Base-by-base conservation (phyloP, 164 flowering plant species). In the Kalanchoe fedtschenkoi region DNA sequence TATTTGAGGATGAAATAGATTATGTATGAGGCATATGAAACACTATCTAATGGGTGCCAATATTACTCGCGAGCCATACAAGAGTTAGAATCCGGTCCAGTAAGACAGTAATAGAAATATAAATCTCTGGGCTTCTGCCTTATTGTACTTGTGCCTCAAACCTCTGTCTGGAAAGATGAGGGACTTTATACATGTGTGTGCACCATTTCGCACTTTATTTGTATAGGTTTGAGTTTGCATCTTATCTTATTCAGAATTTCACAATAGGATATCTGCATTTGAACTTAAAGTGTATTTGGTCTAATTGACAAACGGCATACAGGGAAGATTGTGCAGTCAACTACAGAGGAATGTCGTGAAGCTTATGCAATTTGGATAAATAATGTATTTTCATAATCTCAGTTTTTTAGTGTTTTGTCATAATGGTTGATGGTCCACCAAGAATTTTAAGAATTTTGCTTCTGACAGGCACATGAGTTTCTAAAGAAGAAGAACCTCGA, bases 261-360 rank as follows among this genome's bases (percentile, higher is more conserved):
- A n/a, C 22, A 24, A 10, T 47, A 1, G 6, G 3, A 13, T 47
- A 2, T 43, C 19, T n/a, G 51, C 22, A 21, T 43, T n/a, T 19
- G 24, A 43, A 21, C 6, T 43, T 22, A n/a, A 24, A n/a, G n/a
- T n/a, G 21, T 24, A 24, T 21, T 7, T 16, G 68, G 34, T 24
- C 65, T 62, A 30, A 58, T 34, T 65, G 59, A 57, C 38, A 34
- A 28, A 22, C 60, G 26, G 21, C 32, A 63, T 60, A 37, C 89
- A 93, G 98, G 97, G 59, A 93, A 90, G 72, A 93, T 93, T 63
- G 96, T 88, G 77, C 87, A 85, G 69, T 82, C 89, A 43, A 89
- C 96, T 29, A 28, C 79, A 55, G 98, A 88, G 47, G 98, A 92
- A 69, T 88, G 95, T 59, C 89, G 89, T 58, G 97, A 88, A 68